Conservation (phyloP, 2,329 filamentous ascomycete genomes). For the Onygenales sp. region DNA sequence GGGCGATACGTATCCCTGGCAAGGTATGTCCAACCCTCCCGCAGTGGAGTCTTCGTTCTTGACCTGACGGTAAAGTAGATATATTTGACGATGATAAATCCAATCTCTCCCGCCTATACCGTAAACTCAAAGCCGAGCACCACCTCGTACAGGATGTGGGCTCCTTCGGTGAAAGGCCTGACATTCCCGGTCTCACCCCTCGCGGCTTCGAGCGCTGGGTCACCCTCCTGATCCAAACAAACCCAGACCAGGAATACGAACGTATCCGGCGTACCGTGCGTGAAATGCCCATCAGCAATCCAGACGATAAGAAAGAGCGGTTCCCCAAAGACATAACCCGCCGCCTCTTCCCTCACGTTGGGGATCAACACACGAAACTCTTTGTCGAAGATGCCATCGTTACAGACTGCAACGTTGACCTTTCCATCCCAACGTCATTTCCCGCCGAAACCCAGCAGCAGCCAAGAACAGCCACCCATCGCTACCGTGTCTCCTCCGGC, state of each 20-base stretch:
- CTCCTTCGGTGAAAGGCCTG: constrained; percentile 41
- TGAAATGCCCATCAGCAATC: constrained; percentile 60
- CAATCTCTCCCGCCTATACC: constrained; percentile 51
- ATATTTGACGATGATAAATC: constrained; percentile 47
- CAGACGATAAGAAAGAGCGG: constrained; percentile 57
- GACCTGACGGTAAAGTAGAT: constrained; percentile 19
- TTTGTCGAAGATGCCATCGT: constrained; percentile 52
- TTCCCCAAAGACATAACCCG: constrained; percentile 72
- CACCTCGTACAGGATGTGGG: constrained; percentile 51
- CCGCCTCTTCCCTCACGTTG: constrained; percentile 55
- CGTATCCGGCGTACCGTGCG: constrained; percentile 60
- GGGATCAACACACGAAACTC: constrained; percentile 50
- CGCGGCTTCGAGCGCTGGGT: constrained; percentile 64
- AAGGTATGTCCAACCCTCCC: constrained; percentile 38
- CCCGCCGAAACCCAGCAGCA: constrained; percentile 29
- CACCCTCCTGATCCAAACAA: constrained; percentile 61
- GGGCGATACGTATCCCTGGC: constrained; percentile 60
- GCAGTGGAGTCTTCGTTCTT: neutral
- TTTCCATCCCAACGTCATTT: constrained; percentile 34
- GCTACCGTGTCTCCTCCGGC: constrained; percentile 11
- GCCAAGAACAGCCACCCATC: constrained; percentile 20
- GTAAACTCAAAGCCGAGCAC: constrained; percentile 47
- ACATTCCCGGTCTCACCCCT: constrained; percentile 56
- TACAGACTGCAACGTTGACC: constrained; percentile 40
- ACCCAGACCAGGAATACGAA: constrained; percentile 65